Evolutionary conservation across 306 rosid genomes (phyloP), one percentile per base, ranked within the genome.

Genomic region (Cicer yamashitae): DNA sequence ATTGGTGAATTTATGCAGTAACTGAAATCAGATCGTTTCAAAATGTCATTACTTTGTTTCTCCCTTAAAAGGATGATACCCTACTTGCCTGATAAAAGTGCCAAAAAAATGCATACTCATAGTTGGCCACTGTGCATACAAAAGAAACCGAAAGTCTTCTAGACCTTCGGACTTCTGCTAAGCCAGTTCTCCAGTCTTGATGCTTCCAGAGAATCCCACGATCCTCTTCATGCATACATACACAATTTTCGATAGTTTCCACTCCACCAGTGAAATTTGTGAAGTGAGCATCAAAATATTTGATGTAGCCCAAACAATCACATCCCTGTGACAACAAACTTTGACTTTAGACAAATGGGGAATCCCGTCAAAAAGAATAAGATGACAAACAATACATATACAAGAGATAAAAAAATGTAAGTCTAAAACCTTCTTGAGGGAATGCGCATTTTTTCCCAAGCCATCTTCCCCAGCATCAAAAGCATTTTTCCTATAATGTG

Each of bases 401-500:
- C 18, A 79, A 60, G 71, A 77, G 11, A 43, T 48, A n/a, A 30
- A 52, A 65, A 80, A 14, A 17, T 72, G 43, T 11, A 3, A 62
- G 69, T 43, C 76, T 59, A 75, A 58, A 61, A 93, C 96, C 96
- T 90, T 93, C 81, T 91, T 91, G 53, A 93, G 90, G 52, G 98
- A 93, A 89, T 91, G 98, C 3, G 98, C 96, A 81, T 91, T 93
- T 85, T 88, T 93, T 30, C 98, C 96, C 45, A 93, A 87, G 79
- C 98, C 98, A 68, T 93, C 98, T 80, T 93, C 98, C 34, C 98
- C 98, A 0, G 96, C 98, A 76, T 93, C 98, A 73, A 93, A 93
- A 68, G 98, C 98, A 86, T 93, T 93, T 86, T 93, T 91, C 64
- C 97, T 85, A 79, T 91, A 91, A 85, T 93, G 98, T 38, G 98